Evolutionary conservation across 495 filamentous ascomycete genomes (phyloP).

Genomic region (Tuber borchii): DNA sequence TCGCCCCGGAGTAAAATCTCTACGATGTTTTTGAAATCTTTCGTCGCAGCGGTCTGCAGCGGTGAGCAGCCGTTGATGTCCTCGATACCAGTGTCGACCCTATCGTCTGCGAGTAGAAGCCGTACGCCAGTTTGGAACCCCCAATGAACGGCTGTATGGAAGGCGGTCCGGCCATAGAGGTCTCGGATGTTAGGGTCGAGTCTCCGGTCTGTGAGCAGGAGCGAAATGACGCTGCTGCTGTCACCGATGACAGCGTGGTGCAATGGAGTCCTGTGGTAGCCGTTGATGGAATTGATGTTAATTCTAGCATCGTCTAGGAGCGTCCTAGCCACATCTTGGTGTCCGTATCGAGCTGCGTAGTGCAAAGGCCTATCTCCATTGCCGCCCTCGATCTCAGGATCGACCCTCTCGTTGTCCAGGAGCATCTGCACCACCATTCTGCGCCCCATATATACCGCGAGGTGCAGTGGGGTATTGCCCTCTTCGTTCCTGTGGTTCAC

Average conservation of each 20-base stretch:
- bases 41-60: neutral
- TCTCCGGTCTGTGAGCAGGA: neutral
- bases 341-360: neutral
- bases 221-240: neutral
- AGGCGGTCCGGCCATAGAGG: neutral
- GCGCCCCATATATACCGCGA: slow-evolving; percentile 24
- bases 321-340: neutral
- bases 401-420: slow-evolving; percentile 22
- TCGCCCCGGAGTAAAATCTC: neutral
- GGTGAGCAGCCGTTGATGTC: neutral
- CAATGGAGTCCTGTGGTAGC: neutral
- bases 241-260: neutral
- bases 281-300: neutral
- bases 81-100: neutral
- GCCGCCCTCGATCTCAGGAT: slow-evolving; percentile 23
- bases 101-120: neutral
- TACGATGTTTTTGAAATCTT: neutral
- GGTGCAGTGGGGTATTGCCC: slow-evolving; percentile 25
- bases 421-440: slow-evolving; percentile 31
- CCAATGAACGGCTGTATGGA: neutral
- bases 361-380: slow-evolving; percentile 17
- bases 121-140: neutral
- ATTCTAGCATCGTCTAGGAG: neutral
- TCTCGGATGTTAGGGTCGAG: neutral
- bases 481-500: slow-evolving; percentile 16